A percentile compares a stretch with the other conserved stretches of the same genome.
phyloP scores from a whole-genome alignment of 169 alveolate genomes.

The Eimeria tenella region DNA sequence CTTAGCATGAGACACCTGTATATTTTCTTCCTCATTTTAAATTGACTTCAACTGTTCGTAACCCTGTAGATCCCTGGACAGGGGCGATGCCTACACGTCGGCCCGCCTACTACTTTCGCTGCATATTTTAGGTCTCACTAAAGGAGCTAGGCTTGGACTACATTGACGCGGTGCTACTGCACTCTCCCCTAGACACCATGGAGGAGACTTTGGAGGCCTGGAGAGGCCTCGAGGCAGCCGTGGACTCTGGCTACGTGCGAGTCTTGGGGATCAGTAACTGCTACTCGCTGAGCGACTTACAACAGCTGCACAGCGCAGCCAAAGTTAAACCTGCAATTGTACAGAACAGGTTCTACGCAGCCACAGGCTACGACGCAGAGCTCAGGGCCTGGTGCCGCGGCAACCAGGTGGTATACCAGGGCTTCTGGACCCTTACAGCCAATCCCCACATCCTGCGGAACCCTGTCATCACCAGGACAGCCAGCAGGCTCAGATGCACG shows the following conservation, averaged over 20 bases:
- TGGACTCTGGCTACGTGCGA: conserved; percentile 23
- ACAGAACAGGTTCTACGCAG: conserved; percentile 65
- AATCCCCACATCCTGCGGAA: conserved; percentile 62
- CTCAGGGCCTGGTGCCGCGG: conserved; percentile 26
- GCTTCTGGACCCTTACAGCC: conserved; percentile 70
- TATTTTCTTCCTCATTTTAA: no score
- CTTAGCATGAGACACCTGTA: no score
- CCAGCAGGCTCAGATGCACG: background rate
- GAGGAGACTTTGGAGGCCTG: conserved; percentile 60
- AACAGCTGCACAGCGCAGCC: conserved; percentile 34
- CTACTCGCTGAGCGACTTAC: conserved; percentile 2
- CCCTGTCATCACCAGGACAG: background rate
- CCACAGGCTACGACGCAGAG: conserved; percentile 59
- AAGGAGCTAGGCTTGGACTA: background rate
- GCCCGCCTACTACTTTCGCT: no score
- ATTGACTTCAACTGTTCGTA: no score
- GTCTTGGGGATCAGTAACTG: conserved; percentile 53
- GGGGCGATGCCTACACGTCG: no score
- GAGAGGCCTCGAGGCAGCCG: conserved; percentile 54
- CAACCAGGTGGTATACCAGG: conserved; percentile 31
- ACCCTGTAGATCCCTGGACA: no score
- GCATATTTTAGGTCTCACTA: conserved; percentile 13
- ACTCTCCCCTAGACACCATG: conserved; percentile 39
- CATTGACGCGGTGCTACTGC: conserved; percentile 57
- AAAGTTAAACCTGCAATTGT: conserved; percentile 5